These are phyloP conservation scores for Cladosporium cucumerinum DNA, from an alignment of 2,329 filamentous ascomycete genomes.

Conservation along the genomic window DNA sequence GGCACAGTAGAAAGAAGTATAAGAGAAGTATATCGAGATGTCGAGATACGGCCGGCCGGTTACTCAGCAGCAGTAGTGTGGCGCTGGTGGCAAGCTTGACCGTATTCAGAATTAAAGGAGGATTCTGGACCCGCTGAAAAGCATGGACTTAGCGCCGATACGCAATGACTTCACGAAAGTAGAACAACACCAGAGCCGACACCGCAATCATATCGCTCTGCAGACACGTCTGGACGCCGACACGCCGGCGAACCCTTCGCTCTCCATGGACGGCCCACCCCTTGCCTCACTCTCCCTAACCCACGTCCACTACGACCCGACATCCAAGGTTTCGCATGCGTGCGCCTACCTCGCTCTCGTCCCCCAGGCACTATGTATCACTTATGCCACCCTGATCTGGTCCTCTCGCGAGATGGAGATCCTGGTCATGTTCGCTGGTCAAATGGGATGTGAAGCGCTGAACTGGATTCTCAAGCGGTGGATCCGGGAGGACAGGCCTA, in stretches of 20 bases:
- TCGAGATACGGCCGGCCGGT: neutral
- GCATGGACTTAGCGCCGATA: neutral
- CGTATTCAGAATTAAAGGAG: neutral
- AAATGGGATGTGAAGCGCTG: constrained; percentile 84
- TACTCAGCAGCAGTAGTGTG: neutral
- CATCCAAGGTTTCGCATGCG: constrained; percentile 76
- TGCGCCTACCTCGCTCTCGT: constrained; percentile 94
- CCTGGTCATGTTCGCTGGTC: constrained; percentile 82
- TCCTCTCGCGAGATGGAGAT: constrained; percentile 89
- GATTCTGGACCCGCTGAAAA: neutral
- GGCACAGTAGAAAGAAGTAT: neutral
- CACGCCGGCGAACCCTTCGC: neutral
- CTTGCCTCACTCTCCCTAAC: constrained; percentile 80
- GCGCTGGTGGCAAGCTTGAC: neutral
- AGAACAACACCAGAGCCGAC: neutral
- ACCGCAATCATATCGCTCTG: neutral
- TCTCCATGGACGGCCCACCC: constrained; percentile 51
- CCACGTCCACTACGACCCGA: constrained; percentile 94
- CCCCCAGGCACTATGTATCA: constrained; percentile 84
- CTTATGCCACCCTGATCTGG: constrained; percentile 87
- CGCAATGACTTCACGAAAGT: neutral
- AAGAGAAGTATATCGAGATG: neutral
- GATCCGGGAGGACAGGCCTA: constrained; percentile 87
- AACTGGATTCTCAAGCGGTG: constrained; percentile 87
- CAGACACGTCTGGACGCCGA: constrained; percentile 6